Percentiles rank a stretch among this genome's conserved stretches.
Conservation (phyloP, 768 basidiomycete genomes). For the Amanita rubescens region DNA sequence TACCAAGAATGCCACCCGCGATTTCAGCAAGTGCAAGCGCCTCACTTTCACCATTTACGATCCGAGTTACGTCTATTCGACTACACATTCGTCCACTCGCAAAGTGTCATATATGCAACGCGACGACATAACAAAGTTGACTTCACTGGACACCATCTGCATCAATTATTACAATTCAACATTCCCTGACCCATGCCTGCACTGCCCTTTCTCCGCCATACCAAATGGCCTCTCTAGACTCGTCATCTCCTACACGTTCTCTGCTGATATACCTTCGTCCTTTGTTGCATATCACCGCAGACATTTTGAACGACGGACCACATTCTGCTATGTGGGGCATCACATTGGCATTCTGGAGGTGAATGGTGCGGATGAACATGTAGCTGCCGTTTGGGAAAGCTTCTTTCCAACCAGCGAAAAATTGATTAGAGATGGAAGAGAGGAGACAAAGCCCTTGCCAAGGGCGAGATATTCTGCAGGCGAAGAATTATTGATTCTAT, state of each 20-base stretch:
- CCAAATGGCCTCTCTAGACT: not conserved
- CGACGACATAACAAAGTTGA: not conserved
- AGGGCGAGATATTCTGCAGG: not conserved
- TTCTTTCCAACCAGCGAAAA: not conserved
- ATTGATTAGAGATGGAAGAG: not conserved
- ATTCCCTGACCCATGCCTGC: slow-evolving; percentile 2
- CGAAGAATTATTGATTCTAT: not conserved
- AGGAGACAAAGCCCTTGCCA: not conserved
- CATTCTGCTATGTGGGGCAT: not conserved
- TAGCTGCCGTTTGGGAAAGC: slow-evolving; percentile 6
- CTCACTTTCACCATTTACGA: slow-evolving; percentile 2
- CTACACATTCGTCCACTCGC: not conserved
- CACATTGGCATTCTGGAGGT: not conserved
- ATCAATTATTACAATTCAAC: not conserved
- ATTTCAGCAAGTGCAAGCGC: not conserved
- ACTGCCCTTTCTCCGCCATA: not conserved
- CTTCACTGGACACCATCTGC: not conserved
- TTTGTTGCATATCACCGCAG: not conserved
- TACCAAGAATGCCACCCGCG: not conserved
- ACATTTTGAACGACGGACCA: not conserved
- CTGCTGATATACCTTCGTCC: not conserved
- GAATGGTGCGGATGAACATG: not conserved
- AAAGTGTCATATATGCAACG: not conserved
- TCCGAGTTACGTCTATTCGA: not conserved
- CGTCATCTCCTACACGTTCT: slow-evolving; percentile 2